A percentile compares a stretch with the other conserved stretches of the same genome.
phyloP scores from a whole-genome alignment of 306 rosid species.

The Ochetophila trinervis region DNA sequence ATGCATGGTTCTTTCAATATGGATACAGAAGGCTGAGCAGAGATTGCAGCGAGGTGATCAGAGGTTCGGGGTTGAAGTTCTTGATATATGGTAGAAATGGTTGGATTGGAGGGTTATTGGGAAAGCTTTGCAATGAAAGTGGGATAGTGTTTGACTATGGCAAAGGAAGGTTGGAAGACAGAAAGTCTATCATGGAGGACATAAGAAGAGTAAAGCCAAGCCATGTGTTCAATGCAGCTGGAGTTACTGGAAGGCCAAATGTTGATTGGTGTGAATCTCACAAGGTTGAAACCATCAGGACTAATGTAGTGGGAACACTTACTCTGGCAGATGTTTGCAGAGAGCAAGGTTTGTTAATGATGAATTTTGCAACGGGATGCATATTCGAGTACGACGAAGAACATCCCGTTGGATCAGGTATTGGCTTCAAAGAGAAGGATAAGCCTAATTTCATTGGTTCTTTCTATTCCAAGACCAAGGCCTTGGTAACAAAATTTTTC shows the following conservation, averaged over 20 bases:
- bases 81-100: constrained; percentile 72
- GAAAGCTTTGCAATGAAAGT: constrained; percentile 53
- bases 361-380: constrained; percentile 80
- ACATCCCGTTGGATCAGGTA: constrained; percentile 54
- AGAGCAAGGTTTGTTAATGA: constrained; percentile 45
- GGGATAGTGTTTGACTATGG: constrained; percentile 58
- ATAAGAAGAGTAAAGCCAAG: constrained; percentile 47
- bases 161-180: constrained; percentile 56
- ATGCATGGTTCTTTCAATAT: constrained; percentile 50
- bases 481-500: constrained; percentile 48
- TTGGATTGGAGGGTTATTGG: constrained; percentile 67
- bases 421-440: constrained; percentile 74
- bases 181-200: constrained; percentile 54
- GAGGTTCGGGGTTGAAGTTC: constrained; percentile 37
- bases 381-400: constrained; percentile 64
- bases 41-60: constrained; percentile 34
- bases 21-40: constrained; percentile 48
- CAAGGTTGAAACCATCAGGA: constrained; percentile 52
- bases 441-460: constrained; percentile 62
- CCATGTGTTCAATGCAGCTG: constrained; percentile 72
- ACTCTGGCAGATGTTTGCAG: constrained; percentile 67
- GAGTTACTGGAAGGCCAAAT: constrained; percentile 71
- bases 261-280: constrained; percentile 82
- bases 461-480: constrained; percentile 70
- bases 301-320: constrained; percentile 60